phyloP scores from a whole-genome alignment of 257 asterid genomes.

The Fraxinus excelsior region DNA sequence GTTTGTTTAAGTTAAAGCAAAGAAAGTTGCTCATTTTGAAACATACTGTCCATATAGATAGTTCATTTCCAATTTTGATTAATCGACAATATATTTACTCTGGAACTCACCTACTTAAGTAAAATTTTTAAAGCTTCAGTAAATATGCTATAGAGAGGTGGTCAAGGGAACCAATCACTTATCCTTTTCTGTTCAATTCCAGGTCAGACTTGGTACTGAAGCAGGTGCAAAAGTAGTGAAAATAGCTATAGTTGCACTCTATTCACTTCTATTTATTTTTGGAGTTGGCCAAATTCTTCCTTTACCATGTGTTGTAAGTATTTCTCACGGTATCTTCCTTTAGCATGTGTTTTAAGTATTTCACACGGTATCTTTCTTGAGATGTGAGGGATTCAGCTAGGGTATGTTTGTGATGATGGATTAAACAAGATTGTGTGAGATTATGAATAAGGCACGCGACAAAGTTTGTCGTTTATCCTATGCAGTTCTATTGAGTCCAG shows the following conservation, averaged over 20 bases:
- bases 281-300: constrained; percentile 70
- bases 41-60: not conserved
- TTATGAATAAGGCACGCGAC: not conserved
- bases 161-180: not conserved
- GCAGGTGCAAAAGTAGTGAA: constrained; percentile 63
- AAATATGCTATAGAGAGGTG: not conserved
- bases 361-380: not conserved
- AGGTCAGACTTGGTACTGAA: constrained; percentile 80
- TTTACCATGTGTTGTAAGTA: constrained; percentile 57
- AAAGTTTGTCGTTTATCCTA: not conserved
- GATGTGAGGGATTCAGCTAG: not conserved
- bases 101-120: no score
- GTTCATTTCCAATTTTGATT: not conserved
- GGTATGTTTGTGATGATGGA: not conserved
- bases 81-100: no score
- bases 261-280: constrained; percentile 49
- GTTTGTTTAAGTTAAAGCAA: no score
- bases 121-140: no score
- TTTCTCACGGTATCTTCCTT: not conserved
- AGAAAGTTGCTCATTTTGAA: no score
- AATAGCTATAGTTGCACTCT: constrained; percentile 51
- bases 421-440: not conserved
- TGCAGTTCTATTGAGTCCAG: not conserved
- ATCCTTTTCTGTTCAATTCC: constrained; percentile 24
- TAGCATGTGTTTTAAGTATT: constrained; percentile 46